Evolutionary conservation across 2,329 filamentous ascomycete species (phyloP), one percentile per base, ranked within the genome.

Genomic region (Hortaea werneckii): DNA sequence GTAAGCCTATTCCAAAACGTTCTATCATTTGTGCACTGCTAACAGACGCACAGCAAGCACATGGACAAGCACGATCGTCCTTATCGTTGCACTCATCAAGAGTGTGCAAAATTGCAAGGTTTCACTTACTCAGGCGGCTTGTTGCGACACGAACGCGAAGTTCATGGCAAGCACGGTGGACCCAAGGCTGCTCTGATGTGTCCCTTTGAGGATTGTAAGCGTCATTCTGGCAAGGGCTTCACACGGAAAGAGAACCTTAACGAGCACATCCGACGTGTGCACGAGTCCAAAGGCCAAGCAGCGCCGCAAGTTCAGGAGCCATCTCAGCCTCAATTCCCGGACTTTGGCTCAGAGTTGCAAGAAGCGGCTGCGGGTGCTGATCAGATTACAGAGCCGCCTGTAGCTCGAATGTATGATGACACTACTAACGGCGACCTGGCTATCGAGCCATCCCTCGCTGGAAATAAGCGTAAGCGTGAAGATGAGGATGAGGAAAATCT

Each of bases 61-160:
- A 95, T 95, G 89, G 90, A 96, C 69, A 95, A 95, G 65, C 90
- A 96, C 64, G 88, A 95, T 56, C 78, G 90, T 9, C 90, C 90
- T 1, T 96, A 95, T 63, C 85, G 88, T 58, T 96, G 90, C 65
- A 75, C 72, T 20, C 81, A 83, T 38, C 75, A 79, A n/a, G 85
- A 84, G 34, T 95, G 90, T 66, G 87, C 90, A 59, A 95, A 95
- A 59, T 77, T 95, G 0, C 85, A 86, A 43, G 90, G 90, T 1
- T 96, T 96, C 65, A 96, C 90, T 1, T 96, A 96, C 63, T 90
- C 86, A 0, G 90, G 90, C 11, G 90, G 90, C 3, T 78, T 96
- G 0, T 69, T 94, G 12, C 78, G 90, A 40, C 90, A 96, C 67
- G 85, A 95, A 67, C 83, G 90, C 52, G 90, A 96, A 67, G 90